Evolutionary conservation across 495 filamentous ascomycete species (phyloP).

Genomic region (Pyrenopolyporus hunteri): DNA sequence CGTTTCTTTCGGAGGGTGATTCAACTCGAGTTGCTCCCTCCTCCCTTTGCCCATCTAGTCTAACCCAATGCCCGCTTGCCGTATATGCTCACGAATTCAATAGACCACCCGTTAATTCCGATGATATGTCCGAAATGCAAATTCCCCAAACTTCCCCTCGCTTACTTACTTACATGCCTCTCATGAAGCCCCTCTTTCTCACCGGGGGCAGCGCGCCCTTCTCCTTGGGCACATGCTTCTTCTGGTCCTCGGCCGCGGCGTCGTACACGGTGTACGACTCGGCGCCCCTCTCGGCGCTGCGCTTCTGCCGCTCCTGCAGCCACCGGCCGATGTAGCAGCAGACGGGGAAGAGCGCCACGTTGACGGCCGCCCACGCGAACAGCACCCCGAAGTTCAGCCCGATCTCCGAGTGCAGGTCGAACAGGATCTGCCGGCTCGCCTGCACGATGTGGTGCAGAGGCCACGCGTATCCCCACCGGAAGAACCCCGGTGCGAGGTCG

Average conservation of each 20-base stretch:
- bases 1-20: too few species aligned
- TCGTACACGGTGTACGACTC: conserved; percentile 29
- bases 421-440: conserved; percentile 66
- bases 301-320: conserved; percentile 55
- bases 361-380: conserved; percentile 65
- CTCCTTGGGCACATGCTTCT: conserved; percentile 33
- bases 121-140: too few species aligned
- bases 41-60: too few species aligned
- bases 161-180: conserved; percentile 12
- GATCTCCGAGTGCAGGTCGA: conserved; percentile 66
- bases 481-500: conserved; percentile 64
- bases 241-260: conserved; percentile 17
- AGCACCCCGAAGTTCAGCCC: conserved; percentile 70
- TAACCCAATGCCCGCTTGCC: conserved; percentile 10
- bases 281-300: conserved; percentile 31
- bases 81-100: background rate
- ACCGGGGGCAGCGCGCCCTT: conserved; percentile 28
- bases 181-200: conserved; percentile 37
- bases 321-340: conserved; percentile 64
- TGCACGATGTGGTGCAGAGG: conserved; percentile 72
- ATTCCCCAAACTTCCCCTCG: too few species aligned
- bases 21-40: too few species aligned
- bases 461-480: conserved; percentile 74
- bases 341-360: conserved; percentile 64
- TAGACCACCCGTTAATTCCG: too few species aligned